A percentile compares a stretch with the other conserved stretches of the same genome.
These are phyloP conservation scores for Draba incana DNA, from an alignment of 345 rosid species.

Conservation along the genomic window DNA sequence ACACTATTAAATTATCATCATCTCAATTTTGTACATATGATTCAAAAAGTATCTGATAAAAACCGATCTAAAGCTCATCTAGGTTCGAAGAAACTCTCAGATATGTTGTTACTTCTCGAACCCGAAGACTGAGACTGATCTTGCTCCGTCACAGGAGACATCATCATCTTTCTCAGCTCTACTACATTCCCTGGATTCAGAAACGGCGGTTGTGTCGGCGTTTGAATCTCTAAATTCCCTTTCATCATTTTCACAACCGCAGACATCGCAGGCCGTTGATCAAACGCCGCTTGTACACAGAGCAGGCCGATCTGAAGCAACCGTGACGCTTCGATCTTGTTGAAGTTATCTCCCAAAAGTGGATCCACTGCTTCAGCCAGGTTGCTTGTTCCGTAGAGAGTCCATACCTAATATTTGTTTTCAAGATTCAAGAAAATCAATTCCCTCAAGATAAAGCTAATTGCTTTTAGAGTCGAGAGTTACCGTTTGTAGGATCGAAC, in stretches of 20 bases:
- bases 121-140: conserved; percentile 52
- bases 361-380: conserved; percentile 69
- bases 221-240: conserved; percentile 50
- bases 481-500: conserved; percentile 67
- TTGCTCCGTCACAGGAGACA: conserved; percentile 32
- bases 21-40: conserved; percentile 22
- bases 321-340: conserved; percentile 50
- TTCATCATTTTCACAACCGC: conserved; percentile 66
- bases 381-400: conserved; percentile 47
- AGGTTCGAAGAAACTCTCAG: conserved; percentile 56
- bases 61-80: conserved; percentile 45
- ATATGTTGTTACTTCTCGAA: conserved; percentile 46
- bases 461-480: conserved; percentile 12
- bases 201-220: conserved; percentile 84
- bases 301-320: conserved; percentile 72
- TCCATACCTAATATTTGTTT: conserved; percentile 59
- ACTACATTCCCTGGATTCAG: conserved; percentile 43
- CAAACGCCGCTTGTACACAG: conserved; percentile 84
- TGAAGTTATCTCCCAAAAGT: conserved; percentile 48
- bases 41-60: conserved; percentile 8
- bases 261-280: conserved; percentile 84
- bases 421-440: conserved; percentile 32
- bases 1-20: background rate
- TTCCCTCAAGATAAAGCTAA: no score
- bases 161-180: conserved; percentile 36